phyloP scores from a whole-genome alignment of 495 filamentous ascomycete species.

The Hypoxylon cercidicola region DNA sequence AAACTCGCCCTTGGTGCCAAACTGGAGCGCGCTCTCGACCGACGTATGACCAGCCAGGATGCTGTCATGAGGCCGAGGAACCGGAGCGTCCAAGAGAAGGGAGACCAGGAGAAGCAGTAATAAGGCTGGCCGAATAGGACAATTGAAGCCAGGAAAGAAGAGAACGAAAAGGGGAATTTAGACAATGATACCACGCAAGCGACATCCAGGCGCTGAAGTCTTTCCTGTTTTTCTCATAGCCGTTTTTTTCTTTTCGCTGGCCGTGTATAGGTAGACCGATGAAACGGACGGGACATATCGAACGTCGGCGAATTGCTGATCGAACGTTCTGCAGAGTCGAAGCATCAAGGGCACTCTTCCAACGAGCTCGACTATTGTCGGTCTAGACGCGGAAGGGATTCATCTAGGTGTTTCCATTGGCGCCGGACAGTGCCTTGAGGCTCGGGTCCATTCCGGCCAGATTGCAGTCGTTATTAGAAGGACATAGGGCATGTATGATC shows the following conservation, averaged over 20 bases:
- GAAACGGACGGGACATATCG: slow-evolving; percentile 4
- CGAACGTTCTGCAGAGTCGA: no score
- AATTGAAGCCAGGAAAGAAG: not conserved
- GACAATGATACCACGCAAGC: slow-evolving; percentile 37
- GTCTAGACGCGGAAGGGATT: no score
- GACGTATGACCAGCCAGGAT: slow-evolving; percentile 92
- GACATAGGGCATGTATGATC: slow-evolving; percentile 5
- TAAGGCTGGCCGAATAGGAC: slow-evolving; percentile 9
- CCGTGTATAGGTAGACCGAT: slow-evolving; percentile 15
- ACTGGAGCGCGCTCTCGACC: slow-evolving; percentile 87
- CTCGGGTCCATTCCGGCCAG: not conserved
- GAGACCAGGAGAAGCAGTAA: slow-evolving; percentile 35
- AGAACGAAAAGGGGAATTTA: slow-evolving; percentile 1
- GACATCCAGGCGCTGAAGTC: slow-evolving; percentile 14
- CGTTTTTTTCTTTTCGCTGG: slow-evolving; percentile 10
- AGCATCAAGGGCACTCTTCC: no score
- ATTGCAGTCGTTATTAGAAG: slow-evolving; percentile 21
- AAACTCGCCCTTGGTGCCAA: slow-evolving; percentile 94
- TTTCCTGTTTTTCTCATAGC: slow-evolving; percentile 13
- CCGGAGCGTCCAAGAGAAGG: slow-evolving; percentile 53
- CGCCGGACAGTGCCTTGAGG: not conserved
- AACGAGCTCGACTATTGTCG: no score
- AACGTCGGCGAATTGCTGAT: no score
- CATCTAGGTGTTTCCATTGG: no score
- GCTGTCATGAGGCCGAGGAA: slow-evolving; percentile 77